Evolutionary conservation across 176 grass and related monocot genomes (phyloP), one percentile per base, ranked within the genome.

Genomic region (Oryza meridionalis): DNA sequence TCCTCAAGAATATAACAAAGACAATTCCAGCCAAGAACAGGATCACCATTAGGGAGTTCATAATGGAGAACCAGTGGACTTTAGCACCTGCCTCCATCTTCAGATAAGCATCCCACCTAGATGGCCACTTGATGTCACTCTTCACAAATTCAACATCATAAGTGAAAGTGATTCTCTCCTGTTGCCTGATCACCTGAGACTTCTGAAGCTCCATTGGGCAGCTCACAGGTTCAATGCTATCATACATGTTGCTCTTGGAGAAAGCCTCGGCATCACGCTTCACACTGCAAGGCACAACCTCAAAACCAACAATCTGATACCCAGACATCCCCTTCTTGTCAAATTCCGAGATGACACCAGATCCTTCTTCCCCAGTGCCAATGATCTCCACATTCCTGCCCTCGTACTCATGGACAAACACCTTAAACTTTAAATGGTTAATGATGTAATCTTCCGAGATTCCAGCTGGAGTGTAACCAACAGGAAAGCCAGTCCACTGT

Each of bases 41-140:
- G 69, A 97, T 94, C 33, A 97, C 94, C 94, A 94, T 94, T 72
- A 97, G 84, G 15, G 94, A 97, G 29, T 97, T 97, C 94, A 94
- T 92, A 44, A 97, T 94, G n/a, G 92, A 97, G 78, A 97, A 94
- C 94, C 92, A 97, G 80, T 97, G 94, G 47, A 97, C 84, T 83
- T 88, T 97, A 29, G 91, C 64, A 16, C 91, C 91, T 82, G 88
- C 73, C 25, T 94, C 91, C 94, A 94, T 94, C 84, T 90, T 97
- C 65, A 94, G 65, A 84, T 97, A 97, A 65, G 81, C 82, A 86
- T 97, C 94, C 94, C 94, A 97, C 72, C 94, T 84, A 62, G 89
- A 97, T 21, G 94, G 94, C 94, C 94, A 97, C 88, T 74, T 97
- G 68, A 92, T 97, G 59, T 97, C 78, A 12, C 91, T 93, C 81